phyloP scores from a whole-genome alignment of 805 yeast species.

The Candida parachauliodes region DNA sequence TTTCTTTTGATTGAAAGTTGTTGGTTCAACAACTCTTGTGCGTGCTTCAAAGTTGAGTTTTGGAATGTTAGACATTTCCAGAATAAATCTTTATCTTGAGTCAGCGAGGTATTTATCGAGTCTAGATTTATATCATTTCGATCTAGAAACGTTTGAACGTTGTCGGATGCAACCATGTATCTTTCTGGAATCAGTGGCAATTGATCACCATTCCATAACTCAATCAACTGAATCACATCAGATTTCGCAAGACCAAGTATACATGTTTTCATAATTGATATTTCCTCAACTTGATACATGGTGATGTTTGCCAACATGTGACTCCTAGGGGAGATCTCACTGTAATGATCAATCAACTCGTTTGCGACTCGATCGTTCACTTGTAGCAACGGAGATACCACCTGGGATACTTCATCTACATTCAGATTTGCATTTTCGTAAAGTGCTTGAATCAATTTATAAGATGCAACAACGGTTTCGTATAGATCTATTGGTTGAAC shows the following conservation, averaged over 20 bases:
- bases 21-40: conserved; percentile 30
- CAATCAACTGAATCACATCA: conserved; percentile 21
- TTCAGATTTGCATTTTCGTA: conserved; percentile 20
- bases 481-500: conserved; percentile 34
- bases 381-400: conserved; percentile 18
- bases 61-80: conserved; percentile 42
- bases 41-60: conserved; percentile 33
- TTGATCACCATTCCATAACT: conserved; percentile 30
- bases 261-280: conserved; percentile 25
- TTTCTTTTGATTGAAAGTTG: conserved; percentile 15
- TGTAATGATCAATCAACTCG: conserved; percentile 17
- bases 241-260: conserved; percentile 23
- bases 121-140: conserved; percentile 19
- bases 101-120: background rate
- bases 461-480: conserved; percentile 29
- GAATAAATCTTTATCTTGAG: conserved; percentile 15
- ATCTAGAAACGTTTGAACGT: conserved; percentile 42
- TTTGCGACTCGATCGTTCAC: conserved; percentile 17
- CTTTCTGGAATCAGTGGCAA: conserved; percentile 33
- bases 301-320: conserved; percentile 27
- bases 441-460: conserved; percentile 26
- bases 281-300: conserved; percentile 25
- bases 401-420: conserved; percentile 9
- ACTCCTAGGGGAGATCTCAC: conserved; percentile 13
- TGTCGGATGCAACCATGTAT: conserved; percentile 41